phyloP scores from a whole-genome alignment of 108 stramenopile species.

The Stephanodiscus minutulus region DNA sequence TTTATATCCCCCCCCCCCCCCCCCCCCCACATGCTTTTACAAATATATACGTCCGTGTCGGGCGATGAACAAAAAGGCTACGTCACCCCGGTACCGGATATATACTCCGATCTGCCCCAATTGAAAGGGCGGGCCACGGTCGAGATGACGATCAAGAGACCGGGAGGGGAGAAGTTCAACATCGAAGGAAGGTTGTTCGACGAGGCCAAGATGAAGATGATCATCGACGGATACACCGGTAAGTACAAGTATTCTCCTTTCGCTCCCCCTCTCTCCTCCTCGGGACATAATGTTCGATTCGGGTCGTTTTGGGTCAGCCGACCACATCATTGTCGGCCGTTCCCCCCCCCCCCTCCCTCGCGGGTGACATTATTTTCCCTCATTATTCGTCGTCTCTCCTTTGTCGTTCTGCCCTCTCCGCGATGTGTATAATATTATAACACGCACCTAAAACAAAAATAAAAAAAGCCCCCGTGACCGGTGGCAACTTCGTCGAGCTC shows the following conservation, averaged over 20 bases:
- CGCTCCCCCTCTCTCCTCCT: too few relatives aligned
- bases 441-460: too few relatives aligned
- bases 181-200: slow-evolving; percentile 81
- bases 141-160: slow-evolving; percentile 88
- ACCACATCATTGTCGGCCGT: too few relatives aligned
- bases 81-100: slow-evolving; percentile 76
- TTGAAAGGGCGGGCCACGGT: slow-evolving; percentile 89
- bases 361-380: too few relatives aligned
- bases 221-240: slow-evolving; percentile 92
- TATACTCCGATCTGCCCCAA: slow-evolving; percentile 87
- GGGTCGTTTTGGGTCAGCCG: too few relatives aligned
- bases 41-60: too few relatives aligned
- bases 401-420: not conserved
- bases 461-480: slow-evolving; percentile 85
- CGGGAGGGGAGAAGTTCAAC: slow-evolving; percentile 76
- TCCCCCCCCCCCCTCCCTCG: too few relatives aligned
- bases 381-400: not conserved
- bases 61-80: slow-evolving; percentile 46
- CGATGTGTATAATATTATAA: not conserved
- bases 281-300: too few relatives aligned
- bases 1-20: too few relatives aligned
- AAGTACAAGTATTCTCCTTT: slow-evolving; percentile 4
- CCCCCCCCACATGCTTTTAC: not conserved
- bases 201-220: slow-evolving; percentile 88
- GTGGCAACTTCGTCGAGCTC: slow-evolving; percentile 94